Evolutionary conservation across 2,329 filamentous ascomycete genomes (phyloP), one percentile per base, ranked within the genome.

Genomic region (Fusarium sacchari): DNA sequence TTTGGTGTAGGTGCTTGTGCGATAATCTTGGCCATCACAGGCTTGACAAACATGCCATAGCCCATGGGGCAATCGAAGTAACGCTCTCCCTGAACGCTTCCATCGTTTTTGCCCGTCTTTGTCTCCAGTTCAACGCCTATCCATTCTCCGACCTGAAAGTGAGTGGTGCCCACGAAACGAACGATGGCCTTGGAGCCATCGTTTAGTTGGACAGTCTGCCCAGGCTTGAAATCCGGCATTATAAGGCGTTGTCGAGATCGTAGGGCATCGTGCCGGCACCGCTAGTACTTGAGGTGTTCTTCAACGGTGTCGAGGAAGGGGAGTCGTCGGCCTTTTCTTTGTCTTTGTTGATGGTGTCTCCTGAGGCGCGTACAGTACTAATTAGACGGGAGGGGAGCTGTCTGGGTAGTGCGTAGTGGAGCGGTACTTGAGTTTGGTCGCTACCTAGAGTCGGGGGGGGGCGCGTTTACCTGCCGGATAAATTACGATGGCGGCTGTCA

Each of bases 51-150:
- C 90, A 99, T 96, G 79, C 91, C 91, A 73, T 86, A 86, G 44
- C 86, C 94, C 90, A 88, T 92, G 82, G 80, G 88, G 83, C 96
- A 98, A 56, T 95, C 90, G 77, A 97, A 98, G 81, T 98, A 98
- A 26, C 94, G 88, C 80, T 94, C 89, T 70, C 94, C 95, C 81
- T 96, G 90, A 52, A 98, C 94, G 62, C 93, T 92, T 73, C 96
- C 96, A 87, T 98, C 94, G 78, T 98, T 98, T 86, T 98, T 98
- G 37, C 96, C 96, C 26, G 88, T 90, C 60, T 91, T 86, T 52
- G 94, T 92, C 59, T 94, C 91, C 64, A 98, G 89, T 85, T 97
- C 95, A 67, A 98, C 89, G 73, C 96, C 96, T 67, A 98, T 87
- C 94, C 95, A 98, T 70, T 93, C 91, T 71, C 95, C 96, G 11